A percentile compares a stretch with the other conserved stretches of the same genome.
Conservation (phyloP, 495 filamentous ascomycete genomes). For the Penicillium nucicola region DNA sequence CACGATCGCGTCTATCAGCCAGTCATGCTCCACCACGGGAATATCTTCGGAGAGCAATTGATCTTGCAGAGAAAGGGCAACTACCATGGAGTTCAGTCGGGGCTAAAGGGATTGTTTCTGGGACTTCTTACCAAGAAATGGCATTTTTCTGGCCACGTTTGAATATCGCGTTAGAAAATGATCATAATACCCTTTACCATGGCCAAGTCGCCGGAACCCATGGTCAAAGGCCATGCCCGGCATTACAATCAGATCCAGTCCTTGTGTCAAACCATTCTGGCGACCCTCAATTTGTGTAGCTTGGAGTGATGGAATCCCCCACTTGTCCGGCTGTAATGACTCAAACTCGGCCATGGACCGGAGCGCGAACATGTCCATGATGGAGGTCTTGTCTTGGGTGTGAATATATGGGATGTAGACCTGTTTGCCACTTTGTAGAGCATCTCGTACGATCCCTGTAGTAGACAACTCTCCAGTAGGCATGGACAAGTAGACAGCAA, state of each 20-base stretch:
- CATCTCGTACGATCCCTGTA: slow-evolving; percentile 73
- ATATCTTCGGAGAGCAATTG: slow-evolving; percentile 71
- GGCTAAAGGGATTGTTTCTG: slow-evolving; percentile 7
- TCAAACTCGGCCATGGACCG: slow-evolving; percentile 70
- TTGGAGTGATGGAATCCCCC: slow-evolving; percentile 86
- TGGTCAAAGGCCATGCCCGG: slow-evolving; percentile 91
- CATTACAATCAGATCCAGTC: slow-evolving; percentile 84
- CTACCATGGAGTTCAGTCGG: slow-evolving; percentile 41
- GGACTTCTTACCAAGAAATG: slow-evolving; percentile 56
- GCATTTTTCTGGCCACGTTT: slow-evolving; percentile 51
- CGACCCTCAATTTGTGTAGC: slow-evolving; percentile 57
- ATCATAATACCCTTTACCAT: slow-evolving; percentile 98
- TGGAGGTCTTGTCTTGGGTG: slow-evolving; percentile 52
- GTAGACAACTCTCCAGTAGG: slow-evolving; percentile 80
- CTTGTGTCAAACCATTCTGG: slow-evolving; percentile 65
- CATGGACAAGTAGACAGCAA: slow-evolving; percentile 94
- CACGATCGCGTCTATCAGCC: slow-evolving; percentile 63
- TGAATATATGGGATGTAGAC: slow-evolving; percentile 92
- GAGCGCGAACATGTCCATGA: slow-evolving; percentile 94
- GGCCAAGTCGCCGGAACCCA: slow-evolving; percentile 73
- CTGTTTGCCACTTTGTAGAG: slow-evolving; percentile 69
- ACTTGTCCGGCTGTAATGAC: slow-evolving; percentile 69
- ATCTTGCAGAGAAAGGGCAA: slow-evolving; percentile 85
- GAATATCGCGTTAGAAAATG: slow-evolving; percentile 77
- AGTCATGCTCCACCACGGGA: slow-evolving; percentile 65